phyloP scores from a whole-genome alignment of 1,139 yeast species.

The Entelexis paramagnoliae region DNA sequence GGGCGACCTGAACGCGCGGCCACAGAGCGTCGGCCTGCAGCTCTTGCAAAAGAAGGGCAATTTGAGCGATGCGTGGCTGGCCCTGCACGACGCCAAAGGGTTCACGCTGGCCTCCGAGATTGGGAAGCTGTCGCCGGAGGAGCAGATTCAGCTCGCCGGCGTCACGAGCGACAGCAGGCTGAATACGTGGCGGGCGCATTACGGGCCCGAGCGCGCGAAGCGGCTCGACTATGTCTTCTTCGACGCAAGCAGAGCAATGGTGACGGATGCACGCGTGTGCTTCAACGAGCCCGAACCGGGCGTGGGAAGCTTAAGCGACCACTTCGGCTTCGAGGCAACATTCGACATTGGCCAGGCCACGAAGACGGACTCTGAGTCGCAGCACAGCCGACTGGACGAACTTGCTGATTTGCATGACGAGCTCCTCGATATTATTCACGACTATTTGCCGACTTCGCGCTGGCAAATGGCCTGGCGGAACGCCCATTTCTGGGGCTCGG shows the following conservation, averaged over 20 bases:
- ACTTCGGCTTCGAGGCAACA: constrained; percentile 68
- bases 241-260: constrained; percentile 45
- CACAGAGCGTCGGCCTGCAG: constrained; percentile 73
- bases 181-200: constrained; percentile 76
- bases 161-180: constrained; percentile 80
- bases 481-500: constrained; percentile 51
- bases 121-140: constrained; percentile 46
- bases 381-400: constrained; percentile 5
- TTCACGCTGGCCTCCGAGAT: constrained; percentile 30
- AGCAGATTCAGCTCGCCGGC: constrained; percentile 66
- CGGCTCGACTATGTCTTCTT: constrained; percentile 83
- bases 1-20: constrained; percentile 85
- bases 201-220: constrained; percentile 61
- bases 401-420: constrained; percentile 41
- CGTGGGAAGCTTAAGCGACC: constrained; percentile 75
- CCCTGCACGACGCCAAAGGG: constrained; percentile 39
- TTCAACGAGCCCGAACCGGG: constrained; percentile 60
- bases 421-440: constrained; percentile 44
- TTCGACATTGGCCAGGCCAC: constrained; percentile 13
- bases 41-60: constrained; percentile 62
- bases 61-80: constrained; percentile 75
- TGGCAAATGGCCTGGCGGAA: constrained; percentile 59
- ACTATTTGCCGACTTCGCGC: constrained; percentile 46
- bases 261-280: constrained; percentile 52
- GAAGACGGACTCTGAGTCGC: not conserved